Evolutionary conservation across 164 flowering plant genomes (phyloP).

Genomic region (Kalanchoe fedtschenkoi): DNA sequence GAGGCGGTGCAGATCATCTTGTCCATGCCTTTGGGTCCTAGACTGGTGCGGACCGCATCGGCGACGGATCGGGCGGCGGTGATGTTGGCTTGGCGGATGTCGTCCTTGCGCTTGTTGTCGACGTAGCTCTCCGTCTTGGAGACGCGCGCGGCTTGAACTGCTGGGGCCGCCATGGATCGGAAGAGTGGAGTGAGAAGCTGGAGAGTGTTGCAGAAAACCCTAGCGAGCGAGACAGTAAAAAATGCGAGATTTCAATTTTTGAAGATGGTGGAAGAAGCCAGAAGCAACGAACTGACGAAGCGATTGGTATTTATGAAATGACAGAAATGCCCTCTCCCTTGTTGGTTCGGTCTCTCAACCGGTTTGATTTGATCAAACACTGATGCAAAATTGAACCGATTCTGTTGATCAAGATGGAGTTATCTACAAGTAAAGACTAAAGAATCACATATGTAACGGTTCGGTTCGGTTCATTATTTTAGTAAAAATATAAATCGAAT

Average conservation of each 20-base stretch:
- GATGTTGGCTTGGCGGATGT: constrained; percentile 79
- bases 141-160: constrained; percentile 20
- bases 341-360: background rate
- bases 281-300: background rate
- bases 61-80: constrained; percentile 65
- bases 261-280: background rate
- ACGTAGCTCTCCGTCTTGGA: constrained; percentile 76
- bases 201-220: background rate
- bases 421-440: no score
- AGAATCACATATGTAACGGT: no score
- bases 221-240: background rate
- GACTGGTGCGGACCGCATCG: constrained; percentile 77
- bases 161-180: constrained; percentile 38
- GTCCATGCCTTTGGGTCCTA: constrained; percentile 97
- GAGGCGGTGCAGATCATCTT: constrained; percentile 82
- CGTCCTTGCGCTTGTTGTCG: constrained; percentile 94
- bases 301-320: background rate
- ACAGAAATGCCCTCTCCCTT: background rate
- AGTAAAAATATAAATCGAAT: no score
- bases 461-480: no score
- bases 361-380: background rate
- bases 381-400: no score
- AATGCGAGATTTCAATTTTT: background rate
- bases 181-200: constrained; percentile 9
- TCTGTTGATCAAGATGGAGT: no score